Evolutionary conservation across 768 basidiomycete species (phyloP).

Genomic region (Mycena pura): DNA sequence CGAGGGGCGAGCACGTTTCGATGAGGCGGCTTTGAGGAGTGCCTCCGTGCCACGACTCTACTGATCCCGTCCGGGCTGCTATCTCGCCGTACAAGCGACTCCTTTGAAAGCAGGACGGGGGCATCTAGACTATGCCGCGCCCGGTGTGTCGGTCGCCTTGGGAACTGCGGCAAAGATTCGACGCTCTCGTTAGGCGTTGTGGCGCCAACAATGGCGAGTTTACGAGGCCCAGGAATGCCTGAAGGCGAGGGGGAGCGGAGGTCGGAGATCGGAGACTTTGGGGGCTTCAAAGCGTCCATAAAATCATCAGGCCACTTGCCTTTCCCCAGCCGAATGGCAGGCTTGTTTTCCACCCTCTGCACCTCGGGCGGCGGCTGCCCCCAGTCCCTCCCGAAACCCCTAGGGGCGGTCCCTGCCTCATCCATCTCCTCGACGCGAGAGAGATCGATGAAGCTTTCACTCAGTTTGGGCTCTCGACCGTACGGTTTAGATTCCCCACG

Average conservation of each 20-base stretch:
- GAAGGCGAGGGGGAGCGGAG: constrained; percentile 40
- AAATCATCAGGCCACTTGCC: constrained; percentile 89
- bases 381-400: constrained; percentile 31
- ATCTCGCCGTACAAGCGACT: constrained; percentile 55
- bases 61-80: constrained; percentile 63
- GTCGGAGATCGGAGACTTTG: constrained; percentile 35
- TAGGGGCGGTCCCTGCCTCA: constrained; percentile 30
- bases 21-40: constrained; percentile 59
- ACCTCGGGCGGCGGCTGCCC: constrained; percentile 21
- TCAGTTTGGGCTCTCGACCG: constrained; percentile 64
- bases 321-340: constrained; percentile 68
- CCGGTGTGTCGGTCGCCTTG: constrained; percentile 67
- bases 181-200: constrained; percentile 52
- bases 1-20: constrained; percentile 58
- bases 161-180: constrained; percentile 55
- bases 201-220: constrained; percentile 60
- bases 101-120: constrained; percentile 56
- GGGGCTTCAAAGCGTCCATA: constrained; percentile 59
- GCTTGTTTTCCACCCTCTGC: constrained; percentile 39
- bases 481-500: constrained; percentile 38
- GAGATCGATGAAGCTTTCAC: constrained; percentile 48
- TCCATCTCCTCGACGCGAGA: constrained; percentile 29
- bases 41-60: constrained; percentile 57
- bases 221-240: constrained; percentile 55
- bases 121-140: constrained; percentile 69